Conservation (phyloP, 495 filamentous ascomycete species). For the Aspergillus leporis region DNA sequence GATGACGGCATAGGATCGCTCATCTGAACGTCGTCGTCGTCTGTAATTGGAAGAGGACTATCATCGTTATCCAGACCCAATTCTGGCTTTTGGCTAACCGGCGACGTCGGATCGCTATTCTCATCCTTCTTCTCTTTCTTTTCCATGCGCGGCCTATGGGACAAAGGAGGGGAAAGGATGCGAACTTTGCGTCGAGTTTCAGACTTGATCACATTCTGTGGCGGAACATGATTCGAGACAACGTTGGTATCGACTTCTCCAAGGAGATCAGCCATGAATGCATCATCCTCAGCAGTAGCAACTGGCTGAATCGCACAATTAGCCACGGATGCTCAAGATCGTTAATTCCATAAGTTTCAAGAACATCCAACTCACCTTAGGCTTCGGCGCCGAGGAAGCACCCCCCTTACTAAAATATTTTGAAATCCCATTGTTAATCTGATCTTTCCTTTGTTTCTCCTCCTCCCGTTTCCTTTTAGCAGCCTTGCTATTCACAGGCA, state of each 20-base stretch:
- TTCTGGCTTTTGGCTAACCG: conserved; percentile 38
- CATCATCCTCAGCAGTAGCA: conserved; percentile 79
- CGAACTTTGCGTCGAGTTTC: conserved; percentile 75
- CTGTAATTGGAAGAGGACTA: conserved; percentile 47
- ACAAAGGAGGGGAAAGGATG: conserved; percentile 71
- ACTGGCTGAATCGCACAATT: conserved; percentile 30
- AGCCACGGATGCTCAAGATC: conserved; percentile 8
- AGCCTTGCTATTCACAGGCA: conserved; percentile 65
- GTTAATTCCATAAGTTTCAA: background rate
- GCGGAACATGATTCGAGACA: conserved; percentile 53
- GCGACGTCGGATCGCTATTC: conserved; percentile 39
- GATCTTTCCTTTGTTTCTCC: conserved; percentile 80
- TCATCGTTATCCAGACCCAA: conserved; percentile 52
- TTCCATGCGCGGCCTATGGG: conserved; percentile 49
- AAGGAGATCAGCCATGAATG: conserved; percentile 80
- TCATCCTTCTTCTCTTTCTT: conserved; percentile 38
- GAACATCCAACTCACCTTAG: conserved; percentile 64
- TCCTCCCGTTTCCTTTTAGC: conserved; percentile 89
- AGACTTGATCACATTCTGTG: conserved; percentile 66
- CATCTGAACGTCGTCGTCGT: conserved; percentile 73
- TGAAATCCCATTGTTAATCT: conserved; percentile 85
- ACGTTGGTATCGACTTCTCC: conserved; percentile 87
- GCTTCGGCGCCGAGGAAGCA: conserved; percentile 65
- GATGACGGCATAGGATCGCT: conserved; percentile 86
- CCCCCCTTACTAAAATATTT: conserved; percentile 84